Percentiles rank a stretch among this genome's conserved stretches.
These are phyloP conservation scores for Tetraselmis striata DNA, from an alignment of 139 green algal species.

Conservation along the genomic window DNA sequence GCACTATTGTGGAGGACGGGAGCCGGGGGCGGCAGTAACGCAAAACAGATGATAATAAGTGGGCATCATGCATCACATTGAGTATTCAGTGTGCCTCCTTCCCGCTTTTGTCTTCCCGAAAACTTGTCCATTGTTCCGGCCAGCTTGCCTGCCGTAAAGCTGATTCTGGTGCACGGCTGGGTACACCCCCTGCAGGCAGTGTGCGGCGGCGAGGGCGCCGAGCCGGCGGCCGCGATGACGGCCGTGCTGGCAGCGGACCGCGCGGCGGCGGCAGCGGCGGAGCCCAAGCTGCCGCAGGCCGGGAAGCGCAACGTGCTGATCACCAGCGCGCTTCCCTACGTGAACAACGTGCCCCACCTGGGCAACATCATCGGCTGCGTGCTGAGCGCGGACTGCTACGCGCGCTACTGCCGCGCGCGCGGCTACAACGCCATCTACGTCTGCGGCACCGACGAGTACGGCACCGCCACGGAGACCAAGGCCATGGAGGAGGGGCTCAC, in stretches of 20 bases:
- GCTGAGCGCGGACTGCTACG: constrained; percentile 88
- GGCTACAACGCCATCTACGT: constrained; percentile 91
- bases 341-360: constrained; percentile 99
- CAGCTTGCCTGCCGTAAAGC: no score
- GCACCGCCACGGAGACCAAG: constrained; percentile 97
- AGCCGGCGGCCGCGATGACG: constrained; percentile 5
- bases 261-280: constrained; percentile 17
- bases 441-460: constrained; percentile 98
- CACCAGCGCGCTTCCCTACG: constrained; percentile 92
- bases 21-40: no score
- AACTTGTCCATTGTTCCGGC: no score
- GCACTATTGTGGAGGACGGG: no score
- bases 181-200: no score
- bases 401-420: constrained; percentile 76
- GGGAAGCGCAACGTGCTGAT: constrained; percentile 66
- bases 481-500: constrained; percentile 90
- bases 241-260: constrained; percentile 31
- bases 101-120: no score
- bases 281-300: constrained; percentile 36
- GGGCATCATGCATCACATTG: no score
- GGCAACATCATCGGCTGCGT: constrained; percentile 99
- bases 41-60: no score
- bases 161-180: no score
- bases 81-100: no score
- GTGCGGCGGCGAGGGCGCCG: background rate